Conservation (phyloP, 257 asterid genomes). For the Paraleonurus japonicus region DNA sequence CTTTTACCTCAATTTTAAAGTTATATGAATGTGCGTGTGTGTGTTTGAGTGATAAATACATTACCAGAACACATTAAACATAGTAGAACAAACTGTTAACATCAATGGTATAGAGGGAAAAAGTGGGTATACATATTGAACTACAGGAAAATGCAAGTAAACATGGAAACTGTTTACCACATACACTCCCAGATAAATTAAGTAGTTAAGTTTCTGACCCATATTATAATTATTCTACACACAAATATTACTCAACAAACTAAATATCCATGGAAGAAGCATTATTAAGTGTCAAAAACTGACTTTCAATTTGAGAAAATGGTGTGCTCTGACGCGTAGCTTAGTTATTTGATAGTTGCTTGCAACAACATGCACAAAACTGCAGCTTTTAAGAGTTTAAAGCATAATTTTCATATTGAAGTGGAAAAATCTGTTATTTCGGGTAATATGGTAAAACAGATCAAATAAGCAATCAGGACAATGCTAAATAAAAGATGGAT, state of each 20-base stretch:
- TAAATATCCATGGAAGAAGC: background rate
- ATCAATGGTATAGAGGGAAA: conserved; percentile 2
- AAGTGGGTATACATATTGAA: background rate
- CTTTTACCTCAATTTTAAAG: background rate
- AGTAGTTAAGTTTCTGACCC: background rate
- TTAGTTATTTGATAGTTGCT: background rate
- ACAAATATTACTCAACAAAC: background rate
- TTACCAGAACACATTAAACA: background rate
- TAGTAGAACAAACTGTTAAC: background rate
- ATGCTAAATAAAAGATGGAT: conserved; percentile 2
- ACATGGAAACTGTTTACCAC: conserved; percentile 1
- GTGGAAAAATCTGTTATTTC: background rate
- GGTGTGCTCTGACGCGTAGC: conserved; percentile 10
- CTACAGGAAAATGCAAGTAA: conserved; percentile 5
- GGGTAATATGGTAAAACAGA: conserved; percentile 9
- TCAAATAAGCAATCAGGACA: conserved; percentile 7
- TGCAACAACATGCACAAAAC: conserved; percentile 1
- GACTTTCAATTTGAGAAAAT: conserved; percentile 5
- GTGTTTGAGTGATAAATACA: background rate
- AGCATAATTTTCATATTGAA: background rate
- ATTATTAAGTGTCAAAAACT: background rate
- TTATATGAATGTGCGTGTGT: background rate
- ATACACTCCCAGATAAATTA: background rate
- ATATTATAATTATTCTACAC: background rate
- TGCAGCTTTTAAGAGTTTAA: conserved; percentile 4